Conservation (phyloP, 495 filamentous ascomycete genomes). For the Tetracladium setigerum region DNA sequence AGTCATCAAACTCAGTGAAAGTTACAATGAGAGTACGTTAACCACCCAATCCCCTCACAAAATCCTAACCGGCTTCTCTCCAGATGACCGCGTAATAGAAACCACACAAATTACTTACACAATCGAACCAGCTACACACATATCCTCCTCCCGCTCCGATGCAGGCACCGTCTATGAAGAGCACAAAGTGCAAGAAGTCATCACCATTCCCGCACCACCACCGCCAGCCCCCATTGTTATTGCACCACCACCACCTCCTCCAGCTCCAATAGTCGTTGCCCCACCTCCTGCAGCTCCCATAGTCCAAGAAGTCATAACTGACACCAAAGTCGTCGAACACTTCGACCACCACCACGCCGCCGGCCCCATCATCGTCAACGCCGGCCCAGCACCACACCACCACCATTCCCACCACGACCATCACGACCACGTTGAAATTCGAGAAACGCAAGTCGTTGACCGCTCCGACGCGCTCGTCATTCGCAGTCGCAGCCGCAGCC, state of each 20-base stretch:
- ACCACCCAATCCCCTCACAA: constrained; percentile 1
- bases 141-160: constrained; percentile 15
- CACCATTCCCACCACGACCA: too few relatives aligned
- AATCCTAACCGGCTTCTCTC: not conserved
- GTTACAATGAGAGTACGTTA: constrained; percentile 43
- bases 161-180: constrained; percentile 17
- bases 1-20: constrained; percentile 71
- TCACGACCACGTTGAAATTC: constrained; percentile 18
- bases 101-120: constrained; percentile 8
- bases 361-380: constrained; percentile 23
- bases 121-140: constrained; percentile 12
- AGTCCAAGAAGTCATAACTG: constrained; percentile 24
- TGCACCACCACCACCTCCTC: constrained; percentile 22
- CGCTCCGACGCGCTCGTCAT: constrained; percentile 15
- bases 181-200: constrained; percentile 10
- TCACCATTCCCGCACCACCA: constrained; percentile 20
- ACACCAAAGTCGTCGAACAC: constrained; percentile 32
- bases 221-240: constrained; percentile 13
- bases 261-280: constrained; percentile 15
- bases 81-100: not conserved
- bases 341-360: constrained; percentile 24
- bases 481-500: constrained; percentile 11
- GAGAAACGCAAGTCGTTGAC: constrained; percentile 11
- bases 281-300: too few relatives aligned
- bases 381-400: too few relatives aligned